Evolutionary conservation across 179 eudicot genomes (phyloP).

Genomic region (Silene coronaria): DNA sequence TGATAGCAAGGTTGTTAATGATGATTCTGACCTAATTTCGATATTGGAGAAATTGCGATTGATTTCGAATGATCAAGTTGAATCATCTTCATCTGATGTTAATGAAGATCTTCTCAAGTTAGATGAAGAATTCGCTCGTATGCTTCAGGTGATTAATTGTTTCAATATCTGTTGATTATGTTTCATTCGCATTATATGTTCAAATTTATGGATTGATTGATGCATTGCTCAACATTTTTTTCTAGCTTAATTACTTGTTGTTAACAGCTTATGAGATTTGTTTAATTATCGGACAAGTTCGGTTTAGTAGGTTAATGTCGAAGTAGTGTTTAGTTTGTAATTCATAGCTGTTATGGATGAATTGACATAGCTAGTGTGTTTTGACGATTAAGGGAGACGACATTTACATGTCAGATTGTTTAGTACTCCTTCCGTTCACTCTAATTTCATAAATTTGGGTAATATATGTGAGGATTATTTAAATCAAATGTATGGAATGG

Average conservation of each 20-base stretch:
- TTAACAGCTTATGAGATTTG: too few relatives aligned
- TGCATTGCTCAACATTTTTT: too few relatives aligned
- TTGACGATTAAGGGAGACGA: background rate
- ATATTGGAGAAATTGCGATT: conserved; percentile 54
- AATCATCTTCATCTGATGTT: conserved; percentile 19
- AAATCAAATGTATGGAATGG: too few relatives aligned
- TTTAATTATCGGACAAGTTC: too few relatives aligned
- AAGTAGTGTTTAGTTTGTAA: background rate
- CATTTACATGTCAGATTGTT: background rate
- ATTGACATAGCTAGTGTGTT: background rate
- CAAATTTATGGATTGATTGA: background rate
- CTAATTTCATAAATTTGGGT: too few relatives aligned
- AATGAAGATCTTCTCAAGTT: conserved; percentile 39
- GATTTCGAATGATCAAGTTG: conserved; percentile 44
- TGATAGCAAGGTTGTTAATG: conserved; percentile 41
- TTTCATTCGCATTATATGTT: background rate
- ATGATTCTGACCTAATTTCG: conserved; percentile 55
- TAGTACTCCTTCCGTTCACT: too few relatives aligned
- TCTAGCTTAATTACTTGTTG: too few relatives aligned
- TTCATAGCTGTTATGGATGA: background rate
- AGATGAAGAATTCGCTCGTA: conserved; percentile 86
- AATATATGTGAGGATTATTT: too few relatives aligned
- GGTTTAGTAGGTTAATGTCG: too few relatives aligned
- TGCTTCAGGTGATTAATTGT: conserved; percentile 56
- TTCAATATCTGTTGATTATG: background rate